Base-by-base conservation (phyloP, 129 eudicot species). In the Tagetes patula region DNA sequence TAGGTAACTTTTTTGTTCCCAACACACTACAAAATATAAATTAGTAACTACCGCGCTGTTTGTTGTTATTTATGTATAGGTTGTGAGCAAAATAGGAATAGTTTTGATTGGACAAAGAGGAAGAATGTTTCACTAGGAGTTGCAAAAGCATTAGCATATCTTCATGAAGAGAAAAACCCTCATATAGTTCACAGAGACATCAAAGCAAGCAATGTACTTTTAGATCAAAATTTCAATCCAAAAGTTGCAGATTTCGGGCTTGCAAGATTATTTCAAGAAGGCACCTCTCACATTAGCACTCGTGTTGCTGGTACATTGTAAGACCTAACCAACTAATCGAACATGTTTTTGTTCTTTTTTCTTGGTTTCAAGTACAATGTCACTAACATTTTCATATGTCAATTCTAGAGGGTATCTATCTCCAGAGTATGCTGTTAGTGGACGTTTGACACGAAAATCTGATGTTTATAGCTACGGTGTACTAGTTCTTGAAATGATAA, bases 381-480 rank as follows among this genome's bases (percentile, higher is more conserved):
- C 55, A 53, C 67, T 53, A 43, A 63, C 67, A 56, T 66, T 11
- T 84, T 5, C 54, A 42, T 73, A 34, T 43, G 4, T 43, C 61
- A 13, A 70, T 9, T 8, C 38, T 37, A 92, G 98, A 80, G 98
- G 98, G 75, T 92, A 92, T 79, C 82, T 92, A 56, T 84, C 98
- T 72, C 95, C 96, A 1, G 98, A 92, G 77, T 92, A 87, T 10
- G 98, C 98, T 13, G 36, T 87, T 32, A 92, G 87, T 7, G 98
- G 98, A 65, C 98, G 77, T 39, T 79, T 89, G 65, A 87, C 94
- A 39, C 75, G 91, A 2, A 92, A 92, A 78, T 89, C 97, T 2
- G 97, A 92, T 55, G 89, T 92, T 63, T 92, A 92, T 42, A 89
- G 97, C 83, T 92, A 75, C n/a, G 97, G 97, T 32, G 97, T 89